Base-by-base conservation (phyloP, 306 rosid species). In the Lithocarpus polystachyus region DNA sequence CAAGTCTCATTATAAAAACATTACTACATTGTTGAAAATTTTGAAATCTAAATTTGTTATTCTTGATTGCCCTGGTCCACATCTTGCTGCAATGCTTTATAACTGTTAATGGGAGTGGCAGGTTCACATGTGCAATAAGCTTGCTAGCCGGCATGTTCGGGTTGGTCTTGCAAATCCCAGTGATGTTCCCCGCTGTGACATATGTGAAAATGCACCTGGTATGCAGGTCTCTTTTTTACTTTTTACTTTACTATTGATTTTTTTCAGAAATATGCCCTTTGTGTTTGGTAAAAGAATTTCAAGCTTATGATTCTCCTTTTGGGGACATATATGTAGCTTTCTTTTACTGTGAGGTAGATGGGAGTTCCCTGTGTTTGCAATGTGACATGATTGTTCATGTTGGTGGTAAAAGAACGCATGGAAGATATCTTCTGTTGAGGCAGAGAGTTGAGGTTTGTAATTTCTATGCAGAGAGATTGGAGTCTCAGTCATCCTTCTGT, bases 161-260 rank as follows among this genome's bases (percentile, higher is more conserved):
- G 99, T 95, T 80, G 99, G 99, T 73, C 97, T 95, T 17, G 99
- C 97, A 12, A 86, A 86, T 89, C 99, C 99, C 22, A 92, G 97
- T 73, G 98, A 83, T 48, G 98, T 95, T 85, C 93, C 97, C 31
- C 85, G 88, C 43, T 95, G 99, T 79, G 98, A 95, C 80, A 95
- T 95, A 74, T 95, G 99, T 68, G 99, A 95, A 81, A 95, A 93
- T 86, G 98, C 97, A 75, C 99, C 98, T 37, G 99, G 99, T 95
- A 81, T 40, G 81, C 20, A 22, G 15, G 57, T 69, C 54, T 48
- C 2, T 68, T 19, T 78, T 35, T 35, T 64, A 59, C 40, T 67
- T 6, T 60, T 33, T 14, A 68, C 54, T 20, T 53, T 24, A 48
- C 24, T 37, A 28, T 54, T 70, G 22, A 28, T 55, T 40, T 59